A percentile compares a stretch with the other conserved stretches of the same genome.
Conservation (phyloP, 148 eudicot genomes). For the Vaccinium myrtillus region DNA sequence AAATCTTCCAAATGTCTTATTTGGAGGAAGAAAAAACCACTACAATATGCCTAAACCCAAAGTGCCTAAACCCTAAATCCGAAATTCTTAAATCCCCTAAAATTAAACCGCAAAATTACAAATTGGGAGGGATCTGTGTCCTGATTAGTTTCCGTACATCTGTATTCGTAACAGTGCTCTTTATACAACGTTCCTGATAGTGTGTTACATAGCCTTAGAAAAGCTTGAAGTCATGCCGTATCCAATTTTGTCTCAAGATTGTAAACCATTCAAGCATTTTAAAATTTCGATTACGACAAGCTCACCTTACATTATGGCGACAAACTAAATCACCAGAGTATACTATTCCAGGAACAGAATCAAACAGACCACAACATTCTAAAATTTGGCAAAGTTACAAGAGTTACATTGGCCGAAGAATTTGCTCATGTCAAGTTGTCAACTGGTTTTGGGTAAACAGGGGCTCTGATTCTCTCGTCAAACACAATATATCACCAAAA, state of each 20-base stretch:
- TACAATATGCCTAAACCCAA: too few species aligned
- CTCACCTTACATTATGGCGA: not conserved
- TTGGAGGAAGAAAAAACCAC: too few species aligned
- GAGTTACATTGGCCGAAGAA: not conserved
- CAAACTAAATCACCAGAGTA: not conserved
- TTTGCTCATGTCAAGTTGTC: constrained; percentile 2
- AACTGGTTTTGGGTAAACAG: constrained; percentile 8
- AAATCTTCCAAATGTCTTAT: too few species aligned
- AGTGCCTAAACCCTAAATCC: too few species aligned
- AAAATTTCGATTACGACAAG: not conserved
- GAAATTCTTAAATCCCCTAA: too few species aligned
- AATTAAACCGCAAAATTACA: too few species aligned
- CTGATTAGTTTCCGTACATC: too few species aligned
- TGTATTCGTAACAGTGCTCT: too few species aligned
- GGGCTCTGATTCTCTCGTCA: constrained; percentile 15
- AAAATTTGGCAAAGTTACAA: not conserved
- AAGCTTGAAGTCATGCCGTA: not conserved
- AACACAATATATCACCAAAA: constrained; percentile 11
- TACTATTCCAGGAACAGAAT: not conserved
- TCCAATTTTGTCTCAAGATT: not conserved
- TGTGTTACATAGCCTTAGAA: too few species aligned
- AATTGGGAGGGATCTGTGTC: too few species aligned
- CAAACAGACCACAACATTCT: not conserved
- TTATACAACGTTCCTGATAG: too few species aligned
- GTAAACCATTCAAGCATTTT: not conserved